These are phyloP conservation scores for Hypholoma sublateritium DNA, from an alignment of 768 basidiomycete species.

Conservation along the genomic window DNA sequence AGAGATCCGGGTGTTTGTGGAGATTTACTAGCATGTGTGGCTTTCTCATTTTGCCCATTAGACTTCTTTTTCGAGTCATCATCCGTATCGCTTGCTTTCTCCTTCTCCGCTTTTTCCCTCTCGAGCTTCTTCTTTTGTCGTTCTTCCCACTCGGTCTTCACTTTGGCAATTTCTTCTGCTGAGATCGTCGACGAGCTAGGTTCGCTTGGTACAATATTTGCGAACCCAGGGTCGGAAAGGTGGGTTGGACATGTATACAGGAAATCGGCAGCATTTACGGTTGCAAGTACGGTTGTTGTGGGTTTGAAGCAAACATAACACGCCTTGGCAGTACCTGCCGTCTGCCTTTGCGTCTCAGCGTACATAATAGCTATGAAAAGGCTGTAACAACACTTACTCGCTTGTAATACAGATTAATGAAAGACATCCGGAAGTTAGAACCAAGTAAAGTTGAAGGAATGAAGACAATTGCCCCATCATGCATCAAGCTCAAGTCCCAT, in stretches of 20 bases:
- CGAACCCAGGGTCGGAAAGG: conserved; percentile 78
- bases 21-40: conserved; percentile 26
- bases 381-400: conserved; percentile 52
- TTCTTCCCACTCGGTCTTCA: conserved; percentile 80
- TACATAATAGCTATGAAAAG: background rate
- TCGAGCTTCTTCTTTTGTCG: conserved; percentile 64
- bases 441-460: background rate
- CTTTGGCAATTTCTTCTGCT: conserved; percentile 74
- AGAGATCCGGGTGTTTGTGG: conserved; percentile 9
- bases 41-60: conserved; percentile 26
- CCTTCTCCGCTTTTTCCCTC: conserved; percentile 47
- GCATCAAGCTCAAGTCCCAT: too few relatives aligned
- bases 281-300: conserved; percentile 83
- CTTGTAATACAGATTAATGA: conserved; percentile 87
- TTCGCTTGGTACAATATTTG: conserved; percentile 44
- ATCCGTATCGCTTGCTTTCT: conserved; percentile 37
- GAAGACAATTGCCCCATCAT: too few relatives aligned
- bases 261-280: conserved; percentile 80
- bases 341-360: conserved; percentile 41
- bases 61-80: conserved; percentile 23
- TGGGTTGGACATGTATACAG: conserved; percentile 84
- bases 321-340: conserved; percentile 72
- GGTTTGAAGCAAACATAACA: conserved; percentile 82
- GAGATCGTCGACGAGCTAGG: conserved; percentile 40
- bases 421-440: conserved; percentile 49